phyloP scores from a whole-genome alignment of 331 rosid genomes.

The Dryas integrifolia region DNA sequence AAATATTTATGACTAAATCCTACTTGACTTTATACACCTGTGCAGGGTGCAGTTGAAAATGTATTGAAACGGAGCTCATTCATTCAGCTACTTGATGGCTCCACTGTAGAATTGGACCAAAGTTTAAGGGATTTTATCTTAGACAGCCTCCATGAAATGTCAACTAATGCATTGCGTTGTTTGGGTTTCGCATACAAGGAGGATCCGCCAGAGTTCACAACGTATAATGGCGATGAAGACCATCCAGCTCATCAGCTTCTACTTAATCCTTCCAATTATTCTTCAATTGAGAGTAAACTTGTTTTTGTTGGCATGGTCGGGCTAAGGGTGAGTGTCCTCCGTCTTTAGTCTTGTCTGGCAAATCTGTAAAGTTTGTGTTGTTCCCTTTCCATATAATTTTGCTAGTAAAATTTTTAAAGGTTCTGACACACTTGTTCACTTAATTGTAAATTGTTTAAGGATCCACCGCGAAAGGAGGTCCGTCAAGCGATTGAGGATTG shows the following conservation, averaged over 20 bases:
- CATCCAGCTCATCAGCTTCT: constrained; percentile 47
- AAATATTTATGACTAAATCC: background rate
- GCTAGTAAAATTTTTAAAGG: background rate
- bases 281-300: constrained; percentile 43
- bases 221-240: constrained; percentile 45
- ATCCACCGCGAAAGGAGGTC: constrained; percentile 87
- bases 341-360: background rate
- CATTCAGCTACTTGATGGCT: constrained; percentile 31
- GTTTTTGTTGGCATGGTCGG: constrained; percentile 49
- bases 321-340: constrained; percentile 39
- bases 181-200: constrained; percentile 56
- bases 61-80: constrained; percentile 29
- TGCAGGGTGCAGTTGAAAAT: constrained; percentile 40
- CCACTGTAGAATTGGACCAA: constrained; percentile 30
- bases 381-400: background rate
- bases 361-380: background rate
- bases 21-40: background rate
- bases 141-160: constrained; percentile 41
- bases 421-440: background rate
- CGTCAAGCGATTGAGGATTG: constrained; percentile 74
- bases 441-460: constrained; percentile 35
- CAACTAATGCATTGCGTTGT: constrained; percentile 45
- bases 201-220: constrained; percentile 30
- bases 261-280: constrained; percentile 36
- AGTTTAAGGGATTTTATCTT: constrained; percentile 25